These are phyloP conservation scores for Scorias spongiosa DNA, from an alignment of 2,329 filamentous ascomycete genomes.

Conservation along the genomic window DNA sequence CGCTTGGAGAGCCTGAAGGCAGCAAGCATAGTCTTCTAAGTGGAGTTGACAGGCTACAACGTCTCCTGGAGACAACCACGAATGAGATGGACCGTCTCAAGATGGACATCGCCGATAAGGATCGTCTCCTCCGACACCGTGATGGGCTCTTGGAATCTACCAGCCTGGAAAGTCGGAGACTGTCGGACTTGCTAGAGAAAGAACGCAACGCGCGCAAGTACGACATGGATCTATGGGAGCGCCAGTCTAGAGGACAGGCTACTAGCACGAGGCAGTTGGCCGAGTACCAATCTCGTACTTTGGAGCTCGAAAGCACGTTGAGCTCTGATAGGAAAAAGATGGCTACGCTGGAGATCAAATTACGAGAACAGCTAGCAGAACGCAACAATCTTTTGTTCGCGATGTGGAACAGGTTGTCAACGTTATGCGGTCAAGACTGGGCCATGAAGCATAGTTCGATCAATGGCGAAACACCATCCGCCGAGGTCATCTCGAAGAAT, in stretches of 20 bases:
- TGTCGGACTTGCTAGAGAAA: slow-evolving; percentile 80
- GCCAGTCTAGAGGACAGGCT: slow-evolving; percentile 72
- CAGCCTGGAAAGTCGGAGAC: slow-evolving; percentile 68
- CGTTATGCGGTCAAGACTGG: slow-evolving; percentile 84
- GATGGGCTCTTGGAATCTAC: slow-evolving; percentile 79
- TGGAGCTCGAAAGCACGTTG: slow-evolving; percentile 71
- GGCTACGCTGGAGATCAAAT: slow-evolving; percentile 58
- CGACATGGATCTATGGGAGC: slow-evolving; percentile 77
- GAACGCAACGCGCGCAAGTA: slow-evolving; percentile 73
- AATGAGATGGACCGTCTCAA: slow-evolving; percentile 69
- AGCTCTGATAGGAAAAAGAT: slow-evolving; percentile 66
- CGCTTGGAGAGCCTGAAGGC: slow-evolving; percentile 74
- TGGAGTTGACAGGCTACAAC: slow-evolving; percentile 69
- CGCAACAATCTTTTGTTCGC: slow-evolving; percentile 74
- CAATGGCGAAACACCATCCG: slow-evolving; percentile 69
- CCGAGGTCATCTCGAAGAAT: slow-evolving; percentile 75
- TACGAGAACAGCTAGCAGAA: slow-evolving; percentile 76
- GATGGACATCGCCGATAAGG: slow-evolving; percentile 71
- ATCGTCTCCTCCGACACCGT: slow-evolving; percentile 75
- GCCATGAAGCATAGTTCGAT: slow-evolving; percentile 76
- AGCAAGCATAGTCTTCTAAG: slow-evolving; percentile 74
- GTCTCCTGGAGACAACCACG: slow-evolving; percentile 70
- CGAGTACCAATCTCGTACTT: slow-evolving; percentile 68
- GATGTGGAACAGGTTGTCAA: slow-evolving; percentile 80
- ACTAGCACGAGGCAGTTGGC: slow-evolving; percentile 75